Conservation (phyloP, 2,329 filamentous ascomycete species). For the Blumeria graminis region DNA sequence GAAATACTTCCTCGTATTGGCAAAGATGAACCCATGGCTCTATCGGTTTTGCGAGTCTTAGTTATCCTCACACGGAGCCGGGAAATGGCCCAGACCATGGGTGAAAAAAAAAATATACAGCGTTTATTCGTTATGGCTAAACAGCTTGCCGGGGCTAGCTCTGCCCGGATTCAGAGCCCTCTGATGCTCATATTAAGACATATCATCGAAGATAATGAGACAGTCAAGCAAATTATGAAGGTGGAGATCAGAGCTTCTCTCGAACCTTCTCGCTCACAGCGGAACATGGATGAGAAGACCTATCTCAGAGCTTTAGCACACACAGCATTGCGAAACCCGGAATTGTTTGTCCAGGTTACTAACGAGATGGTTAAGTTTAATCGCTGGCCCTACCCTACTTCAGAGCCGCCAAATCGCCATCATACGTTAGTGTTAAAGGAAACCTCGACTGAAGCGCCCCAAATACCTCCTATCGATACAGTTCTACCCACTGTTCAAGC, state of each 20-base stretch:
- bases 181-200: constrained; percentile 66
- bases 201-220: constrained; percentile 81
- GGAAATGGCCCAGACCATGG: constrained; percentile 47
- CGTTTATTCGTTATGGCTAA: constrained; percentile 88
- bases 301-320: constrained; percentile 61
- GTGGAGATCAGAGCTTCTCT: constrained; percentile 68
- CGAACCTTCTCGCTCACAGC: constrained; percentile 25
- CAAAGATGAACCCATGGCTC: constrained; percentile 64
- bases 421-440: constrained; percentile 17
- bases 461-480: constrained; percentile 10
- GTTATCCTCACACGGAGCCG: constrained; percentile 71
- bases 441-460: constrained; percentile 2
- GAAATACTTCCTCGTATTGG: constrained; percentile 66
- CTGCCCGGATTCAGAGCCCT: constrained; percentile 42
- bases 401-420: constrained; percentile 19
- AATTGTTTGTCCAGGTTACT: constrained; percentile 67
- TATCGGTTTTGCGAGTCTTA: constrained; percentile 61
- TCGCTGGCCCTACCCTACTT: constrained; percentile 25
- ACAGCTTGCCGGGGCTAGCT: constrained; percentile 59
- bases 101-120: constrained; percentile 73
- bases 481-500: constrained; percentile 14
- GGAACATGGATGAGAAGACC: constrained; percentile 40
- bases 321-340: constrained; percentile 56
- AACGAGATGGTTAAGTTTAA: constrained; percentile 61
- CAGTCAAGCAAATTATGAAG: constrained; percentile 74